phyloP scores from a whole-genome alignment of 1,139 yeast species.

The Hyphopichia khmerensis region DNA sequence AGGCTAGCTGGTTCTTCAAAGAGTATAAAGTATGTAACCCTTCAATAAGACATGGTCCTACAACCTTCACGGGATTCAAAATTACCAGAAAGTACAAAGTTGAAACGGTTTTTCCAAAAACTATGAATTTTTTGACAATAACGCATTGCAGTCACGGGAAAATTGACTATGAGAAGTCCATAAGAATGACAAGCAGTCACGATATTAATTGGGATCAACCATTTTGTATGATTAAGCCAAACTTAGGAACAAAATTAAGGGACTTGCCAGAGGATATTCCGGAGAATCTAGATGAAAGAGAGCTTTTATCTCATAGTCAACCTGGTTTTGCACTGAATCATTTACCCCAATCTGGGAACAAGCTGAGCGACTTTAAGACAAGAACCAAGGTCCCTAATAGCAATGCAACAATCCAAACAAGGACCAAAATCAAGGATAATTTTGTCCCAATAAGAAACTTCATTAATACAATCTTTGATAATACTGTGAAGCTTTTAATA shows the following conservation, averaged over 20 bases:
- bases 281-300: constrained; percentile 6
- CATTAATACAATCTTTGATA: constrained; percentile 18
- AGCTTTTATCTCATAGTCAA: background rate
- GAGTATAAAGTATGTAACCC: constrained; percentile 41
- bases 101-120: constrained; percentile 35
- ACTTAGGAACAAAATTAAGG: constrained; percentile 13
- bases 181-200: constrained; percentile 30
- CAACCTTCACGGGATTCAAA: constrained; percentile 61
- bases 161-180: constrained; percentile 44
- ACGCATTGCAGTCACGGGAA: constrained; percentile 57
- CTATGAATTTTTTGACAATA: constrained; percentile 48
- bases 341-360: background rate
- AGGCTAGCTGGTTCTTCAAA: constrained; percentile 20
- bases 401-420: background rate
- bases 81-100: constrained; percentile 52
- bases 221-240: constrained; percentile 45
- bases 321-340: background rate
- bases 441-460: constrained; percentile 5
- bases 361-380: background rate
- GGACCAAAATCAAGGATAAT: constrained; percentile 2
- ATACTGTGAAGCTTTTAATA: constrained; percentile 19
- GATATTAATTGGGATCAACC: constrained; percentile 55
- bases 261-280: constrained; percentile 11
- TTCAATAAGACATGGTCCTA: background rate
- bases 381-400: background rate